Conservation (phyloP, 31 red algal species). For the Odonthalia washingtoniensis region DNA sequence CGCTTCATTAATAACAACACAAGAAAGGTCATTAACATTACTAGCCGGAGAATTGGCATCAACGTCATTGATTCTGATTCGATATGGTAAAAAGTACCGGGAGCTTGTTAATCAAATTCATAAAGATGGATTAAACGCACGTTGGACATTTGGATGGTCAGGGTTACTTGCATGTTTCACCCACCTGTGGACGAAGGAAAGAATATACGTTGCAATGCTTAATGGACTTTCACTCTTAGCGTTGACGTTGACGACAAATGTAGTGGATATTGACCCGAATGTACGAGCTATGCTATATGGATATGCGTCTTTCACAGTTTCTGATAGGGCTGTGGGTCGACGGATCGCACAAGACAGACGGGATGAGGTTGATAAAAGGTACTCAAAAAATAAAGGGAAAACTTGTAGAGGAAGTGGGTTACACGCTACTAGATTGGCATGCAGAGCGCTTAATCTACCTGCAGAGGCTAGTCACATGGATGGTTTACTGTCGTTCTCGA, state of each 20-base stretch:
- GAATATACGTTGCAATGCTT: slow-evolving; percentile 44
- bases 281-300: slow-evolving; percentile 50
- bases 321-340: slow-evolving; percentile 44
- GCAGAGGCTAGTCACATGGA: slow-evolving; percentile 66
- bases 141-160: slow-evolving; percentile 72
- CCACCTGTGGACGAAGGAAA: slow-evolving; percentile 49
- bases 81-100: slow-evolving; percentile 1
- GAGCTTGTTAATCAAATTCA: slow-evolving; percentile 54
- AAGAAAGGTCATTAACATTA: slow-evolving; percentile 32
- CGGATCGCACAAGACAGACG: slow-evolving; percentile 45
- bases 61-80: slow-evolving; percentile 9
- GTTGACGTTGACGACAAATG: neutral
- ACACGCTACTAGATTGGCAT: slow-evolving; percentile 45
- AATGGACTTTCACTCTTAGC: slow-evolving; percentile 59
- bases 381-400: slow-evolving; percentile 52
- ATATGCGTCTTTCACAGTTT: slow-evolving; percentile 64
- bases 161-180: slow-evolving; percentile 56
- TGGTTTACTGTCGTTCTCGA: slow-evolving; percentile 51
- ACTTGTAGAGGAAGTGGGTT: slow-evolving; percentile 60
- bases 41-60: slow-evolving; percentile 34
- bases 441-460: slow-evolving; percentile 26
- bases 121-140: slow-evolving; percentile 27
- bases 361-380: slow-evolving; percentile 39
- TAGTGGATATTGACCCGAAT: slow-evolving; percentile 37
- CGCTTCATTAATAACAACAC: slow-evolving; percentile 30